phyloP scores from a whole-genome alignment of 1,284 basidiomycete species.

The Hypsizygus ulmarius region DNA sequence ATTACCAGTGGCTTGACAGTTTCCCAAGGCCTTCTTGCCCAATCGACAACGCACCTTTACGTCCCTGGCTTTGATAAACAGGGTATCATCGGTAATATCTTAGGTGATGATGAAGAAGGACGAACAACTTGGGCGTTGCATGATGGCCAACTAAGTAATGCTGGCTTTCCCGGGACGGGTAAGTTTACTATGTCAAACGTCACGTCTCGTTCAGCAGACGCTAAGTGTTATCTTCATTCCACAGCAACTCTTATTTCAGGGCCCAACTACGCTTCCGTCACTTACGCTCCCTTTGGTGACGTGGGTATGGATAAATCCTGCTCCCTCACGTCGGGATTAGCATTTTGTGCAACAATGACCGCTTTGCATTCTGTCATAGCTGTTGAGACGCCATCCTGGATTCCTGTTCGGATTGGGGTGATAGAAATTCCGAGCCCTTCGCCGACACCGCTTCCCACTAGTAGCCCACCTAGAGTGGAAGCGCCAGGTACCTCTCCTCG shows the following conservation, averaged over 20 bases:
- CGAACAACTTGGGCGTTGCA: slow-evolving; percentile 8
- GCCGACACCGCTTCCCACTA: neutral
- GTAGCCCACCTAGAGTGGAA: neutral
- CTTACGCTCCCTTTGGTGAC: neutral
- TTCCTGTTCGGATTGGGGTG: neutral
- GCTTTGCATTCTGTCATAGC: slow-evolving; percentile 5
- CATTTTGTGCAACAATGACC: slow-evolving; percentile 7
- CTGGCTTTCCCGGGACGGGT: slow-evolving; percentile 4
- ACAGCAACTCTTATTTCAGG: slow-evolving; percentile 4
- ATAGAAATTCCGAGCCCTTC: neutral
- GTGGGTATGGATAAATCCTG: neutral
- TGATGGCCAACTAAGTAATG: neutral
- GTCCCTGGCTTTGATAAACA: slow-evolving; percentile 8
- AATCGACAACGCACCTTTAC: slow-evolving; percentile 2
- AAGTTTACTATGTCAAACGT: neutral
- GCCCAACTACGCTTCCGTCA: neutral
- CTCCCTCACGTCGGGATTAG: slow-evolving; percentile 4
- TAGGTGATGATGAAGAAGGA: slow-evolving; percentile 4
- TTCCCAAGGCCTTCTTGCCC: neutral
- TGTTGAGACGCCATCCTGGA: slow-evolving; percentile 3
- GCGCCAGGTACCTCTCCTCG: neutral
- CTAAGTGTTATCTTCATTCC: neutral
- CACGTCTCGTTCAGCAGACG: neutral
- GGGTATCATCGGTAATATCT: slow-evolving; percentile 1
- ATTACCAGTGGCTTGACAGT: too few species aligned